A percentile compares a stretch with the other conserved stretches of the same genome.
Evolutionary conservation across 192 early-diverging fungal genomes (phyloP).

Genomic region (Phlyctochytrium bullatum): DNA sequence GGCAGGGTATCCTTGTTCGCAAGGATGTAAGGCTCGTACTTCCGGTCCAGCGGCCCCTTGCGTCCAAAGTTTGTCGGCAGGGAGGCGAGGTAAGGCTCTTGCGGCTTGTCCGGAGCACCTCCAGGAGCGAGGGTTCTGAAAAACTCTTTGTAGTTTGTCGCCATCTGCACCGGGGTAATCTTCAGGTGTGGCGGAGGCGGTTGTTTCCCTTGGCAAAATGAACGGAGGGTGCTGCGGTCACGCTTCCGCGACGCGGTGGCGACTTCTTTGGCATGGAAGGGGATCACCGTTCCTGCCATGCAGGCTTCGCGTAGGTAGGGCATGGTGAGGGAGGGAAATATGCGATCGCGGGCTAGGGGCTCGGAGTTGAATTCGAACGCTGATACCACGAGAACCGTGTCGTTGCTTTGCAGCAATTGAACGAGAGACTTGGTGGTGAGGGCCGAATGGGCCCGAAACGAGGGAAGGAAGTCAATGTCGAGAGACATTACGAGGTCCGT

Average conservation of each 20-base stretch:
- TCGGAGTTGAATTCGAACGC: neutral
- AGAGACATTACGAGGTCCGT: constrained; percentile 27
- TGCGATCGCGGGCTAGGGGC: neutral
- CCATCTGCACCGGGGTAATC: neutral
- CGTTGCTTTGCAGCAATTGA: neutral
- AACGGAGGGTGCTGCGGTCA: neutral
- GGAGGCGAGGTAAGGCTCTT: neutral
- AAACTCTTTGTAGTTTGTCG: constrained; percentile 4
- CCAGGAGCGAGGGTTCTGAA: neutral
- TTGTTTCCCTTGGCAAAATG: neutral
- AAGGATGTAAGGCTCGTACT: constrained; percentile 36
- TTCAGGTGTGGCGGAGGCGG: neutral
- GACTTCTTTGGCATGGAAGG: neutral
- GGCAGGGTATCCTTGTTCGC: constrained; percentile 22
- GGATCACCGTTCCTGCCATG: neutral
- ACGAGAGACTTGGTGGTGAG: neutral
- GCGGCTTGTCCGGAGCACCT: neutral
- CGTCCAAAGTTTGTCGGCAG: neutral
- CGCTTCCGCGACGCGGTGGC: neutral
- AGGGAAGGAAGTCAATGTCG: constrained; percentile 34
- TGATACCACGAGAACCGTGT: neutral
- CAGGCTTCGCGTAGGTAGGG: neutral
- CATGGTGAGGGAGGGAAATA: neutral
- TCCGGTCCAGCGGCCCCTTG: neutral
- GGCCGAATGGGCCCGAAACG: neutral